These are phyloP conservation scores for Sugiyamaella americana DNA, from an alignment of 805 yeast genomes.

Conservation along the genomic window DNA sequence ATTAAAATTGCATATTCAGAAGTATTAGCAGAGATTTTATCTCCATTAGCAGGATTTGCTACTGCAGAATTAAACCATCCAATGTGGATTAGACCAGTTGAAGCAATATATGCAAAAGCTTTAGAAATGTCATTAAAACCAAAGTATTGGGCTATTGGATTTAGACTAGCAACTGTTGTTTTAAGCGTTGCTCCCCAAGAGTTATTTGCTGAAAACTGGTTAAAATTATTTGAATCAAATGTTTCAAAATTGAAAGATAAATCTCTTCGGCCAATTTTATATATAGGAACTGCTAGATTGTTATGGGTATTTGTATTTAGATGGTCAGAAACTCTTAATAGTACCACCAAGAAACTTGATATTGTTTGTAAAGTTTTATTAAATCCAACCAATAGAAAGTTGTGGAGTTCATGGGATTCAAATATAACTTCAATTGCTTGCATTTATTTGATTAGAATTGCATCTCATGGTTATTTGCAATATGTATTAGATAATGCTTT, in stretches of 20 bases:
- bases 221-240: constrained; percentile 55
- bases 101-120: constrained; percentile 49
- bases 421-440: constrained; percentile 26
- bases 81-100: constrained; percentile 81
- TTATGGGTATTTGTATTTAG: constrained; percentile 88
- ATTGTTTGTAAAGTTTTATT: constrained; percentile 52
- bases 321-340: constrained; percentile 81
- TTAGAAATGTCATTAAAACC: constrained; percentile 36
- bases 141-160: constrained; percentile 54
- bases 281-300: constrained; percentile 64
- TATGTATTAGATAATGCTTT: constrained; percentile 74
- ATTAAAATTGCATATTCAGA: constrained; percentile 76
- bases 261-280: constrained; percentile 47
- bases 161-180: constrained; percentile 63
- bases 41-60: constrained; percentile 76
- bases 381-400: constrained; percentile 42
- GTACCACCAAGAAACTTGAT: constrained; percentile 75
- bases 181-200: constrained; percentile 77
- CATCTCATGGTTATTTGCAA: constrained; percentile 74
- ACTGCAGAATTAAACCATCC: constrained; percentile 97
- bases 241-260: constrained; percentile 57
- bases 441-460: constrained; percentile 66
- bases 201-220: constrained; percentile 69
- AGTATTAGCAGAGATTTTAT: constrained; percentile 64
- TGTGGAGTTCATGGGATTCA: constrained; percentile 68